These are phyloP conservation scores for Ustilago nuda DNA, from an alignment of 1,284 basidiomycete species.

Conservation along the genomic window DNA sequence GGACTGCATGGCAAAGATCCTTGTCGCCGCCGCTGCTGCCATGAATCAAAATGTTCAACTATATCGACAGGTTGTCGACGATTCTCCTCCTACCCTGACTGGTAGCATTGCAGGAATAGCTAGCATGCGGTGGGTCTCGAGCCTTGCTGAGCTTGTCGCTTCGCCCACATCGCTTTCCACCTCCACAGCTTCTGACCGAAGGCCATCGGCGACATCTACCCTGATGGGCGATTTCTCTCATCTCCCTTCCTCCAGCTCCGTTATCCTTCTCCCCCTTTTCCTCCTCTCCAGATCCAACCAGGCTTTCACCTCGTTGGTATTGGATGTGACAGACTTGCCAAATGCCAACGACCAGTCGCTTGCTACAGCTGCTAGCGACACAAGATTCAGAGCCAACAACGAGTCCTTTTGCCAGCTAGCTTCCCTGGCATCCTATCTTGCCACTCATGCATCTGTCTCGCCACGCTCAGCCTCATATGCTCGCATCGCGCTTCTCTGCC, in stretches of 20 bases:
- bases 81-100: conserved; percentile 40
- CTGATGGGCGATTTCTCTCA: conserved; percentile 35
- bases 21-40: conserved; percentile 32
- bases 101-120: conserved; percentile 40
- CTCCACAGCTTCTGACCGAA: conserved; percentile 5
- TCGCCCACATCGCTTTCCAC: conserved; percentile 12
- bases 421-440: conserved; percentile 56
- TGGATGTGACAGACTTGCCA: conserved; percentile 24
- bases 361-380: conserved; percentile 5
- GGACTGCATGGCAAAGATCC: conserved; percentile 48
- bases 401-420: conserved; percentile 46
- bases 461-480: conserved; percentile 51
- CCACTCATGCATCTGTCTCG: conserved; percentile 52
- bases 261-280: conserved; percentile 51
- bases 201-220: conserved; percentile 12
- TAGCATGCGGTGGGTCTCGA: conserved; percentile 46
- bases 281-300: conserved; percentile 54
- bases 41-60: conserved; percentile 32
- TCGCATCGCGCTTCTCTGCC: conserved; percentile 45
- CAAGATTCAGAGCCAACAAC: conserved; percentile 19
- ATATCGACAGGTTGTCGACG: conserved; percentile 45
- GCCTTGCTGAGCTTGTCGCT: conserved; percentile 33
- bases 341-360: not conserved
- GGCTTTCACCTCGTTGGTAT: conserved; percentile 44
- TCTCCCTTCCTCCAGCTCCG: conserved; percentile 38